Conservation (phyloP, 1,284 basidiomycete genomes). For the Neolentinus lepideus region DNA sequence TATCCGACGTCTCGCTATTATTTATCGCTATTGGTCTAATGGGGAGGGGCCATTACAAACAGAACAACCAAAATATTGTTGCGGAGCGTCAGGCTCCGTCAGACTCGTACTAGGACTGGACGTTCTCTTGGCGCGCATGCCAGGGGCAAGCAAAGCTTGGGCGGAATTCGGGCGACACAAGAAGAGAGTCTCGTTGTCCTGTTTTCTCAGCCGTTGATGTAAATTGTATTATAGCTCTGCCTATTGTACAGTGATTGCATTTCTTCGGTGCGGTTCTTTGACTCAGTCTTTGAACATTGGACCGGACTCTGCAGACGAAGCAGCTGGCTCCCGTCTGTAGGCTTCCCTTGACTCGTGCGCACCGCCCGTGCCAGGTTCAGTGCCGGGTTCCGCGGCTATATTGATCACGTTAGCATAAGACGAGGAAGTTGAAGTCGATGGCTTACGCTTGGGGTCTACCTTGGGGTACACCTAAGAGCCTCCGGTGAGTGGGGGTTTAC, state of each 20-base stretch:
- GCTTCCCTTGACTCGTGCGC: not conserved
- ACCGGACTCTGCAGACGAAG: not conserved
- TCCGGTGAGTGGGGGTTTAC: no score
- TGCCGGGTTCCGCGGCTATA: not conserved
- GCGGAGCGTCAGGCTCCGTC: no score
- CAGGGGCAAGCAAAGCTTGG: no score
- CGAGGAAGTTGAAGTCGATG: not conserved
- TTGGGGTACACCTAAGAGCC: not conserved
- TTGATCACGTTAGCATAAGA: not conserved
- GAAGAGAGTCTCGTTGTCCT: not conserved
- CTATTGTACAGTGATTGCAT: not conserved
- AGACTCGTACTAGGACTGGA: no score
- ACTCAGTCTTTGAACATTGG: not conserved
- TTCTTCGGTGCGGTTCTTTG: not conserved
- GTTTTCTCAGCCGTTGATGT: not conserved
- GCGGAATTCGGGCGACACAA: no score
- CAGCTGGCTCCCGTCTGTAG: not conserved
- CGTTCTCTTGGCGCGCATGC: no score
- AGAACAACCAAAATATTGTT: no score
- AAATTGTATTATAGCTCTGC: not conserved
- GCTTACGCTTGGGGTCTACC: slow-evolving; percentile 1
- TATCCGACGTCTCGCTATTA: no score
- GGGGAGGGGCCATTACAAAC: no score
- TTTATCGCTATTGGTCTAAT: no score
- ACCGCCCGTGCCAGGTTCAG: slow-evolving; percentile 1